Evolutionary conservation across 2,329 filamentous ascomycete species (phyloP).

Genomic region (Massarina eburnea): DNA sequence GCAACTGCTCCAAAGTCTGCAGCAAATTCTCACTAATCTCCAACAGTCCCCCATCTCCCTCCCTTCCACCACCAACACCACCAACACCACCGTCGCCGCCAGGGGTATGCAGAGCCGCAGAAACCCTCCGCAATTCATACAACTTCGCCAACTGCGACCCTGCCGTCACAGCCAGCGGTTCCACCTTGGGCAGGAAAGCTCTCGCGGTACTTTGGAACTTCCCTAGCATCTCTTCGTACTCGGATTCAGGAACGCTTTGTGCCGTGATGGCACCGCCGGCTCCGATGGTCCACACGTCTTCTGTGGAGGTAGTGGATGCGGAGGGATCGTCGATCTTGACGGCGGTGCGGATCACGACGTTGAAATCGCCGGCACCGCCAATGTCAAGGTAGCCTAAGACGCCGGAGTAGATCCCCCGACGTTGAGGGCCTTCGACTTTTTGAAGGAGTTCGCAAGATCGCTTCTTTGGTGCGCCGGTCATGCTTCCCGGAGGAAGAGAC

Average conservation of each 20-base stretch:
- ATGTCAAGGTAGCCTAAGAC: constrained; percentile 89
- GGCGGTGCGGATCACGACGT: constrained; percentile 83
- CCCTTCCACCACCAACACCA: background rate
- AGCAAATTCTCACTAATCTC: constrained; percentile 1
- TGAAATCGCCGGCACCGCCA: constrained; percentile 83
- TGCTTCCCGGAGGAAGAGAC: constrained; percentile 84
- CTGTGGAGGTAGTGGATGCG: constrained; percentile 4
- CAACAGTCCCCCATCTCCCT: background rate
- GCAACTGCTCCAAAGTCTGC: constrained; percentile 7
- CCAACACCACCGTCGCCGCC: background rate
- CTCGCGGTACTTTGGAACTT: constrained; percentile 44
- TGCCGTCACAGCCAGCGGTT: constrained; percentile 7
- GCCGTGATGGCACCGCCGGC: constrained; percentile 89
- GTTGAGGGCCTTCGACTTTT: constrained; percentile 63
- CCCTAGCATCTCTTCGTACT: constrained; percentile 81
- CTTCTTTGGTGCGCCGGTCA: constrained; percentile 97
- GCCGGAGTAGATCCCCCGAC: constrained; percentile 81
- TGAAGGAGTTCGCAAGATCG: constrained; percentile 82
- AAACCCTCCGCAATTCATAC: background rate
- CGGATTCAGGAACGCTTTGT: constrained; percentile 75
- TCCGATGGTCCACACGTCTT: constrained; percentile 77
- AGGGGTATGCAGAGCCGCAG: background rate
- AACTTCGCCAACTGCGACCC: background rate
- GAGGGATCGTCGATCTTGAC: constrained; percentile 51
- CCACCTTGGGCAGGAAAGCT: constrained; percentile 24